A percentile compares a stretch with the other conserved stretches of the same genome.
Conservation (phyloP, 2,329 filamentous ascomycete species). For the Tetracladium maxilliforme region DNA sequence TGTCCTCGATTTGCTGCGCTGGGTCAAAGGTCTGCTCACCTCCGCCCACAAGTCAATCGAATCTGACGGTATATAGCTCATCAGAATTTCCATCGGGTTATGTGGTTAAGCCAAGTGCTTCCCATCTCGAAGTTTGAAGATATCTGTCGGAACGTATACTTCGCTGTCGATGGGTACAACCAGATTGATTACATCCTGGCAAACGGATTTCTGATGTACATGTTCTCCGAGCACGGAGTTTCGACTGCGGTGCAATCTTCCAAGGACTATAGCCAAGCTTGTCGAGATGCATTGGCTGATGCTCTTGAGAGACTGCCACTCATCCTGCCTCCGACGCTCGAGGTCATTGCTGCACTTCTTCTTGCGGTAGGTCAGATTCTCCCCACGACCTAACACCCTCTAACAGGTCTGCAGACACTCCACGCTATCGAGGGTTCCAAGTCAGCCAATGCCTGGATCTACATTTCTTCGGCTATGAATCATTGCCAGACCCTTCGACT, state of each 20-base stretch:
- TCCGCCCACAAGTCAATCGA: conserved; percentile 1
- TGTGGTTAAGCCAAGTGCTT: conserved; percentile 16
- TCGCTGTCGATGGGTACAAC: conserved; percentile 16
- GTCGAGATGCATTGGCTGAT: conserved; percentile 12
- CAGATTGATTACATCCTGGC: conserved; percentile 18
- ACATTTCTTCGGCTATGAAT: conserved; percentile 19
- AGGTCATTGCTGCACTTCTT: conserved; percentile 17
- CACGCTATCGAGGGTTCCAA: conserved; percentile 17
- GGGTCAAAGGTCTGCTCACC: conserved; percentile 14
- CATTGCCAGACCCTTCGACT: conserved; percentile 18
- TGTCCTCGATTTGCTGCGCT: conserved; percentile 13
- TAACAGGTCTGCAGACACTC: conserved; percentile 10
- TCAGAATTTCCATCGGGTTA: conserved; percentile 10
- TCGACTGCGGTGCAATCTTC: conserved; percentile 9
- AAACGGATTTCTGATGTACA: conserved; percentile 18
- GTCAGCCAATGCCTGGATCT: conserved; percentile 15
- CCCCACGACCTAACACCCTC: not conserved
- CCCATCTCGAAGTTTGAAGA: conserved; percentile 15
- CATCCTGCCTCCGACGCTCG: conserved; percentile 14
- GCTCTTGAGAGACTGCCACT: conserved; percentile 14
- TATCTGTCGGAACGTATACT: conserved; percentile 19
- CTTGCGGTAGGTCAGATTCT: conserved; percentile 13
- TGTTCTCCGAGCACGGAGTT: conserved; percentile 17
- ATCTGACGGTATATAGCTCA: conserved; percentile 9
- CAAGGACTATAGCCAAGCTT: conserved; percentile 10